Evolutionary conservation across 208 protist species (phyloP), one percentile per base, ranked within the genome.

Genomic region (Phytomonas francai): DNA sequence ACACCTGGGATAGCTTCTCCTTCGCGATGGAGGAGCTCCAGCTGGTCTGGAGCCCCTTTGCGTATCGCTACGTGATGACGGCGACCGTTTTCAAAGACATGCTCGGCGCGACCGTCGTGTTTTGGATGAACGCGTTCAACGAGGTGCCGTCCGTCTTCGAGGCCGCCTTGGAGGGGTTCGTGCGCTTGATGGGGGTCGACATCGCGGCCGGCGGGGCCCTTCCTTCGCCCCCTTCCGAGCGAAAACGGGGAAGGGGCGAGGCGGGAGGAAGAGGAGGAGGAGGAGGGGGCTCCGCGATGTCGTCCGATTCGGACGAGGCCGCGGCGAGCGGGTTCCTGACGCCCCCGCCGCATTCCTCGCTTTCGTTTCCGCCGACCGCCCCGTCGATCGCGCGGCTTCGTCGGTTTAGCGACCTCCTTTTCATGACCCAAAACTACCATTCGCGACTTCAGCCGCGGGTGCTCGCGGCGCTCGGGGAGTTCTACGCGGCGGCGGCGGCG

Each of bases 31-130:
- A 42, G 7, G 81, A 91, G 78, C 62, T 88, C 2, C 67, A 67
- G 45, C 71, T 67, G 14, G 79, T 91, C 29, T 91, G 85, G 81
- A 74, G 84, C 9, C 86, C 81, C 70, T 63, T 85, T 25, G 77
- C 77, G 28, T 72, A 73, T 33, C 81, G 79, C 74, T 84, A 77
- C 72, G 34, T 75, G n/a, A 36, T 64, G 22, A 68, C 70, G 25
- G 39, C 61, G 2, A 67, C 63, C 2, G 54, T 54, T 54, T 60
- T 30, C 6, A 19, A 68, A 54, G 67, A 56, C 32, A 65, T 78
- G 36, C 12, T 28, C 29, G 65, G 32, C 12, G 69, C 66, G 28
- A 65, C 69, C 7, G 64, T 42, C n/a, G 60, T 65, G 32, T 63
- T 65, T 65, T 33, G 59, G 42, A 63, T 65, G 22, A 58, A 67